Evolutionary conservation across 2,329 filamentous ascomycete species (phyloP).

Genomic region (Colletotrichum sp.): DNA sequence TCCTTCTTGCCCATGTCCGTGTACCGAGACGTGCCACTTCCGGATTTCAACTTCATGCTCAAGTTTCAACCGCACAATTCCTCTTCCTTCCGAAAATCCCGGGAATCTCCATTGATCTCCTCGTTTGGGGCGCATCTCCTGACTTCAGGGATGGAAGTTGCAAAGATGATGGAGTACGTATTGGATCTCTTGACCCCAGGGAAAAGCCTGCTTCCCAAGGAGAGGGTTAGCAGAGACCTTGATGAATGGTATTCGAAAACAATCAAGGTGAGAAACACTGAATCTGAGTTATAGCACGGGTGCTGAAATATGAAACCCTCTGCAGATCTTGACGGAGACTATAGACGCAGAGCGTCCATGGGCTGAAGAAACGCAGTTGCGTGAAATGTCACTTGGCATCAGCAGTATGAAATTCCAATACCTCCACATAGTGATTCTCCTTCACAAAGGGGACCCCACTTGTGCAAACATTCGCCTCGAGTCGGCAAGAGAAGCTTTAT

Average conservation of each 20-base stretch:
- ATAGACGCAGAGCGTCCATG: neutral
- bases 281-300: neutral
- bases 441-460: neutral
- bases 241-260: neutral
- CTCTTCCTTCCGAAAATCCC: neutral
- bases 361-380: neutral
- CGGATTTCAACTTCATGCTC: neutral
- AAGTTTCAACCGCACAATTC: neutral
- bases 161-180: neutral
- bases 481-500: neutral
- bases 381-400: neutral
- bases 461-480: neutral
- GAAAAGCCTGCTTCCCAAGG: neutral
- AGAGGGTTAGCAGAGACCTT: neutral
- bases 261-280: neutral
- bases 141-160: neutral
- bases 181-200: neutral
- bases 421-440: neutral
- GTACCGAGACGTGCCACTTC: neutral
- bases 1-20: neutral
- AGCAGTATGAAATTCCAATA: conserved; percentile 2
- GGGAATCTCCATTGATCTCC: neutral
- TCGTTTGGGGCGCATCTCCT: neutral
- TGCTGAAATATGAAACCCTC: neutral
- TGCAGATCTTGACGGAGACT: neutral